phyloP scores from a whole-genome alignment of 306 rosid species.

The Nissolia schottii region DNA sequence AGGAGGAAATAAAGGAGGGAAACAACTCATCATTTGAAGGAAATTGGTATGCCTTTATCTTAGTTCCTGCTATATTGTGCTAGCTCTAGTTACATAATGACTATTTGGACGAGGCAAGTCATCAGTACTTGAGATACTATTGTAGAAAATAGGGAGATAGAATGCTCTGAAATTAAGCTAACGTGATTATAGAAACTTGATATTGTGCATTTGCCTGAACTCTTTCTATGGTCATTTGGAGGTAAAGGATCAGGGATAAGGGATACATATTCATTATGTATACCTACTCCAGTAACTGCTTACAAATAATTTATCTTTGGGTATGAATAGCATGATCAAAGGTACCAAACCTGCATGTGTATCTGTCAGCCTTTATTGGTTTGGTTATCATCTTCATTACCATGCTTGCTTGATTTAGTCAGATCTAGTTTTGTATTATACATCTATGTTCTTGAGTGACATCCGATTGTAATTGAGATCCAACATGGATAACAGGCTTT shows the following conservation, averaged over 20 bases:
- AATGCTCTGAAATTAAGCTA: not conserved
- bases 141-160: constrained; percentile 3
- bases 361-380: not conserved
- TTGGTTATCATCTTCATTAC: constrained; percentile 13
- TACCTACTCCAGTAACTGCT: not conserved
- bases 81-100: not conserved
- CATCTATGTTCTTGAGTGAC: not conserved
- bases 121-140: not conserved
- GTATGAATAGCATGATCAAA: not conserved
- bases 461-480: constrained; percentile 70
- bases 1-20: constrained; percentile 72
- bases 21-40: constrained; percentile 41
- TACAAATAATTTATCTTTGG: not conserved
- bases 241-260: not conserved
- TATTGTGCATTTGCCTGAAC: not conserved
- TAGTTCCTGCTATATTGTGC: constrained; percentile 1
- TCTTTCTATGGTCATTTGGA: not conserved
- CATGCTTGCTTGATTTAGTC: constrained; percentile 9
- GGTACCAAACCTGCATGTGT: not conserved
- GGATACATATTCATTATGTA: constrained; percentile 2
- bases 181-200: not conserved
- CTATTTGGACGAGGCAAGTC: constrained; percentile 14
- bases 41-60: constrained; percentile 53
- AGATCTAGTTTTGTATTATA: constrained; percentile 14
- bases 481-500: constrained; percentile 96